Conservation (phyloP, 129 eudicot genomes). For the Oenanthe sinensis region DNA sequence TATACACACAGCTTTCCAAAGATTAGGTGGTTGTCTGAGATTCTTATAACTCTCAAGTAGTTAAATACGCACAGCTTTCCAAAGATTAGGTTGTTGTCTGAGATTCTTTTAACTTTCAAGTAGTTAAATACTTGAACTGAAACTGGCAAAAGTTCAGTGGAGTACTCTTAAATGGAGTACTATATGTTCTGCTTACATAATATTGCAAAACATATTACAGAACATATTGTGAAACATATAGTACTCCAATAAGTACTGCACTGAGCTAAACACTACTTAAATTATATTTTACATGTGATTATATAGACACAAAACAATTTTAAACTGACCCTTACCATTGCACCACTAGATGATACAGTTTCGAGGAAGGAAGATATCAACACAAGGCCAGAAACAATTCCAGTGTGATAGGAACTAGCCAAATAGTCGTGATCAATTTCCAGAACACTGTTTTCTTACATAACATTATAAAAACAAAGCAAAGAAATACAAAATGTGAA, state of each 20-base stretch:
- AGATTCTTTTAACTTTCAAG: not conserved
- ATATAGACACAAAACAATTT: not conserved
- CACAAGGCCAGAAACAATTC: constrained; percentile 72
- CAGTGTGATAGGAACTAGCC: constrained; percentile 84
- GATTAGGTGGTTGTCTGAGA: not conserved
- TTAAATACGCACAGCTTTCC: not conserved
- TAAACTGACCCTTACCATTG: constrained; percentile 36
- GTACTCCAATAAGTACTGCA: too few relatives aligned
- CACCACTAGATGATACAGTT: constrained; percentile 35
- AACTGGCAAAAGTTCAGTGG: too few relatives aligned
- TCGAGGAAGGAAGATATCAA: constrained; percentile 57
- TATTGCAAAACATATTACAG: too few relatives aligned
- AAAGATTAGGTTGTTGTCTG: not conserved
- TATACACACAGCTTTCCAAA: not conserved
- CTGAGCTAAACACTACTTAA: too few relatives aligned
- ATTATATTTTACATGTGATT: not conserved
- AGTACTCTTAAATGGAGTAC: too few relatives aligned
- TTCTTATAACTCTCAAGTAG: not conserved
- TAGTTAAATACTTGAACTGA: not conserved
- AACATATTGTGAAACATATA: too few relatives aligned
- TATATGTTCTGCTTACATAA: too few relatives aligned
- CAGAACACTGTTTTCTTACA: constrained; percentile 32
- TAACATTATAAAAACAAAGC: not conserved
- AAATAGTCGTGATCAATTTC: constrained; percentile 59
- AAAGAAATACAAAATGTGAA: not conserved